Base-by-base conservation (phyloP, 805 yeast species). In the Pichia ethanolica region DNA sequence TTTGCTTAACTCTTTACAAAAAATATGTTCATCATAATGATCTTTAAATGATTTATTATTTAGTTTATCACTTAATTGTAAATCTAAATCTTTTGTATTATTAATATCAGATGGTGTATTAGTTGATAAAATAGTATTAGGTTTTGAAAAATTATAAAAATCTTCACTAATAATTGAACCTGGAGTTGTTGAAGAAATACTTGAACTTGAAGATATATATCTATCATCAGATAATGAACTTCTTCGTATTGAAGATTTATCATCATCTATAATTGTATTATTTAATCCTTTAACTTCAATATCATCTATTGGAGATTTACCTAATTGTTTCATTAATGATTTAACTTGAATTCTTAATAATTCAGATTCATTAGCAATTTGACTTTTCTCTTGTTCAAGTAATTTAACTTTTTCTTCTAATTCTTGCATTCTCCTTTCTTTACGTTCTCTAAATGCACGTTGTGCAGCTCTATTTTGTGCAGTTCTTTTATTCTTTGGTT, bases 391-490 rank as follows among this genome's bases (percentile, higher is more conserved):
- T 54, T 77, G 76, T 65, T 93, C 97, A 56, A 91, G 74, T 56
- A 70, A 65, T 45, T 74, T 67, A 12, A 91, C 95, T 57, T 86
- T 82, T 43, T 81, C 82, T 63, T 90, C 97, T 53, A 91, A 73
- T 55, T 89, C 96, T 61, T 81, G 79, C 82, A 93, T 78, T 61
- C 86, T 88, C 45, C 75, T 75, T 66, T 91, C 98, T 65, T 91
- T 91, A 53, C 98, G 79, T 68, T 93, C 98, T 50, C 98, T 74
- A 68, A 89, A 91, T 7, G 98, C 98, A 48, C 98, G 74, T 68
- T 93, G 99, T n/a, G 98, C 98, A 4, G 97, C 97, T 59, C 98
- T 77, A 66, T 93, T 91, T 69, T 93, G 98, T 3, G 97, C 97
- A 13, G 96, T 89, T 58, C 99, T 75, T 72, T 88, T 91, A 60